These are phyloP conservation scores for Acorus gramineus DNA, from an alignment of 106 monocot genomes.

Conservation along the genomic window DNA sequence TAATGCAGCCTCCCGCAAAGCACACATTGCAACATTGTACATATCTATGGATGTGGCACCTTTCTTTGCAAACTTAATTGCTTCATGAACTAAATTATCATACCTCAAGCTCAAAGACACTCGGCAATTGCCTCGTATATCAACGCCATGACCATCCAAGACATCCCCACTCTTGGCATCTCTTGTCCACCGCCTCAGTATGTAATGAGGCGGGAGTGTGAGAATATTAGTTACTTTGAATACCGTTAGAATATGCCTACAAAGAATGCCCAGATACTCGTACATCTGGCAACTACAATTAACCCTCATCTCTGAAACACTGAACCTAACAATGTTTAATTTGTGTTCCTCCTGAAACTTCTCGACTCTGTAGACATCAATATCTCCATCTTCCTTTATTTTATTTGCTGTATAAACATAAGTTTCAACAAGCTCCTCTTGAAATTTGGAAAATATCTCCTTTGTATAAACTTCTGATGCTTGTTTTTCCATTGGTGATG, in stretches of 20 bases:
- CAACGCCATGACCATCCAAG: no score
- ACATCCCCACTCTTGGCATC: no score
- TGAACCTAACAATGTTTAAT: background rate
- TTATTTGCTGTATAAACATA: background rate
- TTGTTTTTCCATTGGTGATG: constrained; percentile 2
- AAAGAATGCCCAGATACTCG: background rate
- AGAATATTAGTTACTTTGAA: background rate
- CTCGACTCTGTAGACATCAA: background rate
- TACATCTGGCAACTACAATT: background rate
- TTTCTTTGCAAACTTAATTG: no score
- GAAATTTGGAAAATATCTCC: constrained; percentile 2
- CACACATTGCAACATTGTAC: no score
- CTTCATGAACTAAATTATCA: no score
- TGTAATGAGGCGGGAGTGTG: no score
- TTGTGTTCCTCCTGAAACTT: background rate
- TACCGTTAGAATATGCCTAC: background rate
- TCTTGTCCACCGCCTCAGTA: no score
- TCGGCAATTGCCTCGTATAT: no score
- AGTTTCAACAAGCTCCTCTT: background rate
- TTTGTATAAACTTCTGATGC: background rate
- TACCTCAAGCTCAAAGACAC: no score
- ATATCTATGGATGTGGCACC: no score
- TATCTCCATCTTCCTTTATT: background rate
- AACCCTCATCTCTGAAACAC: background rate
- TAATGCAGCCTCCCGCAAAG: no score